These are phyloP conservation scores for Suhomyces anneliseae DNA, from an alignment of 1,139 yeast genomes.

Conservation along the genomic window DNA sequence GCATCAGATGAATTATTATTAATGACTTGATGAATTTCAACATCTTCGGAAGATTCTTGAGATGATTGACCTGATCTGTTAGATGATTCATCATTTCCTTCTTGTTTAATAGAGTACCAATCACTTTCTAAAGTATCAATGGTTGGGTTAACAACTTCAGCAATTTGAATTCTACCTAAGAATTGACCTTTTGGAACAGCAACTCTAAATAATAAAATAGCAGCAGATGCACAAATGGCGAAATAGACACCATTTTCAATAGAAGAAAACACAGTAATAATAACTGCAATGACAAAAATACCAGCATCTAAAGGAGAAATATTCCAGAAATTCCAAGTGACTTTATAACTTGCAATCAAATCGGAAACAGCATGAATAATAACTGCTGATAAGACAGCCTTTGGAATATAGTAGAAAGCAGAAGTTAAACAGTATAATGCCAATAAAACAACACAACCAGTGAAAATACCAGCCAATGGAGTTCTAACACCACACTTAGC, in stretches of 20 bases:
- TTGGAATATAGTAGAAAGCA: conserved; percentile 87
- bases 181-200: conserved; percentile 83
- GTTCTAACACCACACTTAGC: conserved; percentile 96
- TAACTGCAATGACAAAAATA: conserved; percentile 73
- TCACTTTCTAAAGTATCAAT: conserved; percentile 23
- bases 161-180: conserved; percentile 72
- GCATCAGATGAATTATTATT: conserved; percentile 20
- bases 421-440: conserved; percentile 82
- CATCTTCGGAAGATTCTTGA: conserved; percentile 23
- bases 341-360: conserved; percentile 70
- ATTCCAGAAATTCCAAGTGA: conserved; percentile 74
- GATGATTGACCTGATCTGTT: conserved; percentile 7
- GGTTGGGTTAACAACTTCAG: conserved; percentile 65
- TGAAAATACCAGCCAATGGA: conserved; percentile 88
- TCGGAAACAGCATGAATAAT: conserved; percentile 96
- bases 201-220: conserved; percentile 67
- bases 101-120: conserved; percentile 10
- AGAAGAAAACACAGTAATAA: conserved; percentile 76
- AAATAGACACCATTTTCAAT: conserved; percentile 91
- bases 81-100: conserved; percentile 8
- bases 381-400: conserved; percentile 81
- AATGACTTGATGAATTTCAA: conserved; percentile 47
- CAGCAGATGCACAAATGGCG: conserved; percentile 82
- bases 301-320: conserved; percentile 75
- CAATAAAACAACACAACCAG: conserved; percentile 84